A percentile compares a stretch with the other conserved stretches of the same genome.
These are phyloP conservation scores for Pelargonium cotyledonis DNA, from an alignment of 441 rosid genomes.

Conservation along the genomic window DNA sequence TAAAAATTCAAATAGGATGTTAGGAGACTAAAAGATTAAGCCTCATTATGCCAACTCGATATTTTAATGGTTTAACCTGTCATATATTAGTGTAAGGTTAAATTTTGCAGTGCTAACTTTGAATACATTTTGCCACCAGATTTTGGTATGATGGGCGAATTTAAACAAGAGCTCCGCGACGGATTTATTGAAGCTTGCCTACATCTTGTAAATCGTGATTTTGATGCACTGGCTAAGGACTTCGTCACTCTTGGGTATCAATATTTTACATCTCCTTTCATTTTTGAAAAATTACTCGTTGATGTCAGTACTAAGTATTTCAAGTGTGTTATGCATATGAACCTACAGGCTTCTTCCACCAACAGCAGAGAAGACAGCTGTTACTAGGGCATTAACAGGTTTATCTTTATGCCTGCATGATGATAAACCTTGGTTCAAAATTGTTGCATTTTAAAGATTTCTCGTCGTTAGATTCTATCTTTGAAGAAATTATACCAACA, in stretches of 20 bases:
- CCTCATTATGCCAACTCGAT: background rate
- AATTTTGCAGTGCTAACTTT: constrained; percentile 24
- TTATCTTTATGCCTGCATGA: constrained; percentile 17
- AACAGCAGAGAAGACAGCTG: constrained; percentile 70
- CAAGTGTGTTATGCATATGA: constrained; percentile 7
- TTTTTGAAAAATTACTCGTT: background rate
- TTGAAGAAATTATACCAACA: constrained; percentile 5
- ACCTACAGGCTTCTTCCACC: constrained; percentile 82
- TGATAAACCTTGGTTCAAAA: constrained; percentile 4
- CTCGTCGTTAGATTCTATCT: constrained; percentile 11
- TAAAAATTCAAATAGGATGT: background rate
- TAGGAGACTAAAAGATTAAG: no score
- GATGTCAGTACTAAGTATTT: background rate
- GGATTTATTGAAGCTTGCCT: constrained; percentile 96
- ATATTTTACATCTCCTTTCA: constrained; percentile 11
- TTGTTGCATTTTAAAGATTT: constrained; percentile 12
- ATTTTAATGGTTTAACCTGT: constrained; percentile 9
- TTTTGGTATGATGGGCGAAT: constrained; percentile 99
- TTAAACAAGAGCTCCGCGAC: constrained; percentile 80
- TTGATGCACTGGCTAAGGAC: constrained; percentile 78
- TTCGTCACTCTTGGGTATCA: constrained; percentile 88
- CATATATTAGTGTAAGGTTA: constrained; percentile 12
- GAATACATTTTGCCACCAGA: constrained; percentile 45
- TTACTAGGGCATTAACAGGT: constrained; percentile 89
- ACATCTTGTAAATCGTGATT: constrained; percentile 95